phyloP scores from a whole-genome alignment of 176 grass and related monocot genomes.

The Hordeum vulgare region MorexV3_pseudomolecules_assembly NC_058522.1:17766505-17767004 shows the following conservation, averaged over 20 bases:
- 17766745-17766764: slow-evolving; percentile 76
- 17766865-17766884: slow-evolving; percentile 96
- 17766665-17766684: no score
- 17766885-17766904: slow-evolving; percentile 75
- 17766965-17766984: background rate
- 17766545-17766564: slow-evolving; percentile 54
- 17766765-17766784: slow-evolving; percentile 97
- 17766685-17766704: background rate
- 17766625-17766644: slow-evolving; percentile 40
- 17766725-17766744: slow-evolving; percentile 68
- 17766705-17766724: background rate
- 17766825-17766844: slow-evolving; percentile 89
- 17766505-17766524: slow-evolving; percentile 82
- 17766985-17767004: slow-evolving; percentile 36
- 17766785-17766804: slow-evolving; percentile 63
- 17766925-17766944: background rate
- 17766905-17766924: background rate
- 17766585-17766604: slow-evolving; percentile 97
- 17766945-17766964: background rate
- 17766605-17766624: slow-evolving; percentile 73
- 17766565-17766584: slow-evolving; percentile 83
- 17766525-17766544: slow-evolving; percentile 74
- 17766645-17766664: slow-evolving; percentile 47
- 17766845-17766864: slow-evolving; percentile 78
- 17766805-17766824: slow-evolving; percentile 90